Evolutionary conservation across 2,329 filamentous ascomycete genomes (phyloP), one percentile per base, ranked within the genome.

Genomic region (Pseudogymnoascus pannorum): DNA sequence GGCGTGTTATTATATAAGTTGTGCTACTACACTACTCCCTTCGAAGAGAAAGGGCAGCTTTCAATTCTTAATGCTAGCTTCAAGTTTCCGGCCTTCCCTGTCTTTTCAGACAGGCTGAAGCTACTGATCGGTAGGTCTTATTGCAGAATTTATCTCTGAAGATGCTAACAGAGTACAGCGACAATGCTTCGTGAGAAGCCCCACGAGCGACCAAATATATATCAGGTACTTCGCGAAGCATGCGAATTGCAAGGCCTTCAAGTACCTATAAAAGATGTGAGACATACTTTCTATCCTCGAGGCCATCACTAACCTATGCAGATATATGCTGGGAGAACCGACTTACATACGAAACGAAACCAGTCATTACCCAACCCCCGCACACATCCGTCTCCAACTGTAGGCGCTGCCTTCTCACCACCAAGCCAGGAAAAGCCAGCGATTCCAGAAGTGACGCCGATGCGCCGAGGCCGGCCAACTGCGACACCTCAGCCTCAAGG

Each of bases 21-120:
- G 64, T 99, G 94, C 78, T 99, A 97, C 76, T 99, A 99, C 75
- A 99, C 94, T 1, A 99, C 94, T 5, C 94, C 94, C 0, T 99
- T 99, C 70, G 94, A 99, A 76, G 93, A 97, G 66, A 92, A 96
- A 71, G 94, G 94, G 24, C 93, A 97, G 77, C 89, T 97, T 78
- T 94, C 94, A 11, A 99, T 99, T 66, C 78, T 99, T 64, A 97
- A 97, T 72, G 94, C 94, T 58, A 95, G 86, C 74, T 97, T 91
- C 81, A 92, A 90, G 70, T 99, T 91, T 69, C 94, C 93, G 5
- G 84, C 82, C 63, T 91, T 97, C 70, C 94, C 94, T 26, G 79
- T 84, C 16, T 99, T 99, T 72, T 97, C 94, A 0, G 90, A 96
- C 68, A 85, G 88, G 61, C 76, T 97, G 61, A 97, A 97, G 78